A percentile compares a stretch with the other conserved stretches of the same genome.
Evolutionary conservation across 1,284 basidiomycete species (phyloP).

Genomic region (Somion occarium): DNA sequence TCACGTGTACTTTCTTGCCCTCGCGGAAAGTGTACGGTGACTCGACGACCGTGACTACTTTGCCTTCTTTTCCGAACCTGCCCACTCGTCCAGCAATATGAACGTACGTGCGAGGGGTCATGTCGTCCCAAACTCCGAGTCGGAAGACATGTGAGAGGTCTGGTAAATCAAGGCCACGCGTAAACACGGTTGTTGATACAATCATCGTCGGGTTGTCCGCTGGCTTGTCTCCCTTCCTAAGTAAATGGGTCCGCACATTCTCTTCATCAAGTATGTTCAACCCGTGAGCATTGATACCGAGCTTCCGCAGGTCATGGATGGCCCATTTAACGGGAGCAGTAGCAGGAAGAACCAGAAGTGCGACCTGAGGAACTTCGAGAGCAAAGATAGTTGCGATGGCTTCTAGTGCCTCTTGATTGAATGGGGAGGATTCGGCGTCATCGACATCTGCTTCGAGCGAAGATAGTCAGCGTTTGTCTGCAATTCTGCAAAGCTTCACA

Average conservation of each 20-base stretch:
- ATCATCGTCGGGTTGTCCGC: conserved; percentile 52
- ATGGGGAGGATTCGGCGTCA: conserved; percentile 35
- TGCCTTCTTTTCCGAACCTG: conserved; percentile 59
- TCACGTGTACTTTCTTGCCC: conserved; percentile 24
- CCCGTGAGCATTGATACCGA: conserved; percentile 64
- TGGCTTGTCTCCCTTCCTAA: conserved; percentile 25
- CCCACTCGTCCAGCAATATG: conserved; percentile 76
- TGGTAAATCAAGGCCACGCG: conserved; percentile 69
- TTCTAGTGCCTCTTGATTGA: conserved; percentile 54
- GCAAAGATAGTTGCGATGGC: conserved; percentile 67
- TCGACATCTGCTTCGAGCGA: too few relatives aligned
- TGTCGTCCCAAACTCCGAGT: conserved; percentile 52
- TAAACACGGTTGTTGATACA: conserved; percentile 61
- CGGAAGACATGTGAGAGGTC: conserved; percentile 71
- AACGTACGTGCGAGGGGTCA: conserved; percentile 53
- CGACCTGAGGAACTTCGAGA: conserved; percentile 62
- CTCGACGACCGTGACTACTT: conserved; percentile 57
- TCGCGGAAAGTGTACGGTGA: conserved; percentile 25
- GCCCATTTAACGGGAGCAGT: conserved; percentile 53
- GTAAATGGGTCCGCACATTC: conserved; percentile 38
- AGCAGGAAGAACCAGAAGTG: conserved; percentile 62
- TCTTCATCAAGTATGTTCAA: conserved; percentile 46
- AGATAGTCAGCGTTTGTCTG: too few relatives aligned
- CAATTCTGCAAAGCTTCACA: too few relatives aligned
- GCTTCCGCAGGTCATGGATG: conserved; percentile 54